Evolutionary conservation across 139 green algal genomes (phyloP), one percentile per base, ranked within the genome.

Genomic region (Chlamydomonas sp.): DNA sequence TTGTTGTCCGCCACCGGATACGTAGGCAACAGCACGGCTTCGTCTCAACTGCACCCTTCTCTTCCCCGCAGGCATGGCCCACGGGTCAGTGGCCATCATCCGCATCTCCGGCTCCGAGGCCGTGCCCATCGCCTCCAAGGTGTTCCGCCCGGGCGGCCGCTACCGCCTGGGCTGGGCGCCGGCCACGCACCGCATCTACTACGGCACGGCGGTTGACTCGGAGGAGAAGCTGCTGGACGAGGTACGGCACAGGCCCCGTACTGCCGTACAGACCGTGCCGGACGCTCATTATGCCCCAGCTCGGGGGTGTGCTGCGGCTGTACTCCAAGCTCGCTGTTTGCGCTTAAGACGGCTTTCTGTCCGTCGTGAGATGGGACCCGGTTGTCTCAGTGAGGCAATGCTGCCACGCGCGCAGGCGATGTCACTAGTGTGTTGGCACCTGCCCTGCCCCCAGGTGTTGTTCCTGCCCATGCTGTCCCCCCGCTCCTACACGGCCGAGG

Each of bases 401-500:
- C 31, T 49, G 31, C 31, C 31, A 49, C 31, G 31, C 31, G 31
- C 31, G 31, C 31, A 49, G 31, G 31, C 31, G 31, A 49, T 49
- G 31, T 49, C 31, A 49, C 31, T 49, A 49, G 31, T 49, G 31
- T 49, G 20, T 67, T 18, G 60, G 17, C 69, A 5, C 69, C 1
- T 49, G 15, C 14, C 16, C 7, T 59, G 18, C 49, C 6, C 73
- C 1, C 87, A 95, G 91, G 89, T 94, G 75, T 89, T 99, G 73
- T 16, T 95, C 79, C 79, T 99, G 49, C 88, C 90, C 18, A 98
- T 99, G 95, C 93, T 95, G 63, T 91, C 84, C 0, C 97, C 96
- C 0, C 92, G 95, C 58, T 99, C 96, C 0, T 99, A 98, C 93
- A 99, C 98, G 0, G 77, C 93, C 7, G 98, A 99, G 88, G 98